phyloP scores from a whole-genome alignment of 805 yeast genomes.

The Isabelozyma pseudorhagii region DNA sequence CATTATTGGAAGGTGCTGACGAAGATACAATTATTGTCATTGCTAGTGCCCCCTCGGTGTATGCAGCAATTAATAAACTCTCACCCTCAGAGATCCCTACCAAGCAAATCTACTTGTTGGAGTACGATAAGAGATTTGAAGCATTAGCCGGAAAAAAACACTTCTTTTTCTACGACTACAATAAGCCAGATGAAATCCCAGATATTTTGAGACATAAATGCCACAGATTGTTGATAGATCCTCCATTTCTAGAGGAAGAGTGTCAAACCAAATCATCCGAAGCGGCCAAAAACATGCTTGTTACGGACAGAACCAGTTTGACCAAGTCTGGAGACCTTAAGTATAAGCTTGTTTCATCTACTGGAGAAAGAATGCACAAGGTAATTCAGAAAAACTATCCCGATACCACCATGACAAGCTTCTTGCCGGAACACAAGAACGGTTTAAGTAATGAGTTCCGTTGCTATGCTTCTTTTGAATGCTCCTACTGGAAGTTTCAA shows the following conservation, averaged over 20 bases:
- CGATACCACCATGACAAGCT: constrained; percentile 59
- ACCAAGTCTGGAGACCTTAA: constrained; percentile 39
- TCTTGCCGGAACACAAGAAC: constrained; percentile 76
- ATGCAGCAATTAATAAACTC: constrained; percentile 69
- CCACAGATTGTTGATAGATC: constrained; percentile 76
- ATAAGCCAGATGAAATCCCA: constrained; percentile 62
- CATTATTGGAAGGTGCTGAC: constrained; percentile 74
- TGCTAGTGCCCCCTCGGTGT: constrained; percentile 89
- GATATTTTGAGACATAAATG: constrained; percentile 55
- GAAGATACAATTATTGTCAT: constrained; percentile 67
- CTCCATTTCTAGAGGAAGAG: constrained; percentile 80
- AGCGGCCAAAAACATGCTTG: constrained; percentile 57
- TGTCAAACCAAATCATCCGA: constrained; percentile 66
- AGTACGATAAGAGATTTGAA: constrained; percentile 74
- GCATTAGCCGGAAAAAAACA: constrained; percentile 64
- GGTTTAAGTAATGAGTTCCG: constrained; percentile 86
- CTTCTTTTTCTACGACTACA: constrained; percentile 75
- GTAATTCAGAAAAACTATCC: constrained; percentile 63
- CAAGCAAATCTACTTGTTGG: constrained; percentile 67
- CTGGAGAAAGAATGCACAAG: constrained; percentile 84
- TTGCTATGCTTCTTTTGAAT: constrained; percentile 78
- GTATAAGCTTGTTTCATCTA: constrained; percentile 65
- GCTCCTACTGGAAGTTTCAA: constrained; percentile 59
- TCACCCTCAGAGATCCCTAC: constrained; percentile 57
- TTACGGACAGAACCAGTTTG: constrained; percentile 31